Percentiles rank a stretch among this genome's conserved stretches.
phyloP scores from a whole-genome alignment of 1,284 basidiomycete species.

The Tylopilus sp. region DNA sequence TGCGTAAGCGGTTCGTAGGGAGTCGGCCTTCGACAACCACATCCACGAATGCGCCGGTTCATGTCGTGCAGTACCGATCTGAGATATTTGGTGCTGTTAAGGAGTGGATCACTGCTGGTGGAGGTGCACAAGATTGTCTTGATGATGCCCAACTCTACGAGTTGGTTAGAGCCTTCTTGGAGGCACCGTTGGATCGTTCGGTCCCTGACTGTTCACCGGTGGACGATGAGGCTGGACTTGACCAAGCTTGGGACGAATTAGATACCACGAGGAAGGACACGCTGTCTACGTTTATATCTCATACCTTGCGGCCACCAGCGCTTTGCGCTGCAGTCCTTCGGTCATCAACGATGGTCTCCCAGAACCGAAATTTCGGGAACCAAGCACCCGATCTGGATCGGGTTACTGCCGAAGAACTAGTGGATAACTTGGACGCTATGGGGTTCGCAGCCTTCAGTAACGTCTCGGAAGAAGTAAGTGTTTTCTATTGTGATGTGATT shows the following conservation, averaged over 20 bases:
- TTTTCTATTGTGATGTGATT: slow-evolving; percentile 2
- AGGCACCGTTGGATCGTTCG: slow-evolving; percentile 56
- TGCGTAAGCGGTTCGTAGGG: slow-evolving; percentile 78
- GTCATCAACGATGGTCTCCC: slow-evolving; percentile 38
- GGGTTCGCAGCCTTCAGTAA: slow-evolving; percentile 77
- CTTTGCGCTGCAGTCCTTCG: slow-evolving; percentile 40
- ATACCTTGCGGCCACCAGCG: slow-evolving; percentile 70
- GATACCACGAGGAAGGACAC: slow-evolving; percentile 56
- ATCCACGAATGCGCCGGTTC: slow-evolving; percentile 48
- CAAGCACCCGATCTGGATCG: slow-evolving; percentile 75
- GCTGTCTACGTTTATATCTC: slow-evolving; percentile 60
- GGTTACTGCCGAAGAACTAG: slow-evolving; percentile 73
- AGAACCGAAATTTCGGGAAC: slow-evolving; percentile 57
- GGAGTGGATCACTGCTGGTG: slow-evolving; percentile 77
- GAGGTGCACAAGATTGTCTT: slow-evolving; percentile 79
- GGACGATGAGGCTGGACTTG: slow-evolving; percentile 52
- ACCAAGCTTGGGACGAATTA: slow-evolving; percentile 59
- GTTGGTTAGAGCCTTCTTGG: slow-evolving; percentile 69
- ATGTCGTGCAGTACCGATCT: slow-evolving; percentile 57
- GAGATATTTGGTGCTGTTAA: slow-evolving; percentile 73
- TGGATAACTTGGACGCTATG: slow-evolving; percentile 81
- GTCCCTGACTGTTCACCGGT: slow-evolving; percentile 53
- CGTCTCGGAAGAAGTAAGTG: slow-evolving; percentile 77
- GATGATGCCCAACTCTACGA: slow-evolving; percentile 74
- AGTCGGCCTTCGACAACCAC: slow-evolving; percentile 53